A percentile compares a stretch with the other conserved stretches of the same genome.
These are phyloP conservation scores for Carex kokanica DNA, from an alignment of 176 grass and related monocot species.

Conservation along the genomic window DNA sequence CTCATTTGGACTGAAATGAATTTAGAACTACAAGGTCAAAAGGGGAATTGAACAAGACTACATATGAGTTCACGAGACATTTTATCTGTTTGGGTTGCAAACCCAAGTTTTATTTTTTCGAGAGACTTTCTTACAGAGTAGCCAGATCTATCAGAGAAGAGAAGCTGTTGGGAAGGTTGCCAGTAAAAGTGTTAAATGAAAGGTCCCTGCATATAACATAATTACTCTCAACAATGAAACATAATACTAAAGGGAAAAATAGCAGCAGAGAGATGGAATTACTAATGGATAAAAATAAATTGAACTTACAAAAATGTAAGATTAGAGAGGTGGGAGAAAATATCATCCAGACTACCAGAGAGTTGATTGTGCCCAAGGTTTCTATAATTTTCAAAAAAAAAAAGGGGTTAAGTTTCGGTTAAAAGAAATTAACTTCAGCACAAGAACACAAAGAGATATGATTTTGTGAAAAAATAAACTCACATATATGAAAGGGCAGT, in stretches of 20 bases:
- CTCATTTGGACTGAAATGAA: background rate
- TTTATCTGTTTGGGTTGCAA: background rate
- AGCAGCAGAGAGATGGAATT: background rate
- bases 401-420: background rate
- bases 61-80: background rate
- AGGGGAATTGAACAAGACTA: background rate
- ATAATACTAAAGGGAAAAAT: constrained; percentile 5
- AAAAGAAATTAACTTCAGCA: background rate
- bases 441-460: background rate
- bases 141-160: constrained; percentile 53
- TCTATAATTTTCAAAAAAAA: constrained; percentile 41
- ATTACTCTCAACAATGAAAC: constrained; percentile 23
- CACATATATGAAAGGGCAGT: constrained; percentile 62
- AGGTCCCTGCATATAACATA: constrained; percentile 54
- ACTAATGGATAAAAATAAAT: constrained; percentile 30
- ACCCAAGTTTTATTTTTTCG: background rate
- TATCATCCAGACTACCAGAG: constrained; percentile 44
- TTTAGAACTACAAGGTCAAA: background rate
- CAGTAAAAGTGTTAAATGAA: constrained; percentile 55
- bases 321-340: constrained; percentile 61
- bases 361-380: constrained; percentile 82
- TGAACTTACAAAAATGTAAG: constrained; percentile 67
- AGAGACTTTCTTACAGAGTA: constrained; percentile 49
- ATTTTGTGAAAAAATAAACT: constrained; percentile 23
- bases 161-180: constrained; percentile 72